Evolutionary conservation across 352 stramenopile genomes (phyloP).

Genomic region (Aphanomyces stellatus): DNA sequence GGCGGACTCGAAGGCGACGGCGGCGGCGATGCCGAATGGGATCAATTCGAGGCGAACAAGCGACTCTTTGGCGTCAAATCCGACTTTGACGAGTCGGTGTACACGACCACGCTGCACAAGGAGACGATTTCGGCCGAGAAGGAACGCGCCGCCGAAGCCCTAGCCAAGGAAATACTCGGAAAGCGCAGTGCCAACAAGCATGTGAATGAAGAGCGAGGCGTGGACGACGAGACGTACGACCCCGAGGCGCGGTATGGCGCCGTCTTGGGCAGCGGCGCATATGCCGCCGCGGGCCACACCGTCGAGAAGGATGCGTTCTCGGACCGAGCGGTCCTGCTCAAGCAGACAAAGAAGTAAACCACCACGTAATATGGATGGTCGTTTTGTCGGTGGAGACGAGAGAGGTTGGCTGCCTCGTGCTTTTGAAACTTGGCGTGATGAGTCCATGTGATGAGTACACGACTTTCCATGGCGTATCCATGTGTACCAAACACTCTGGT

Average conservation of each 20-base stretch:
- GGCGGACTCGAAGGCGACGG: not conserved
- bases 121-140: constrained; percentile 38
- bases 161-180: constrained; percentile 74
- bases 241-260: constrained; percentile 84
- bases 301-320: constrained; percentile 1
- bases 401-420: too few species aligned
- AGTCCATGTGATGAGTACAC: too few species aligned
- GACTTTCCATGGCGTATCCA: too few species aligned
- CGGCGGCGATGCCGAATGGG: constrained; percentile 30
- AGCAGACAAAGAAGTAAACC: not conserved
- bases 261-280: constrained; percentile 35
- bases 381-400: too few species aligned
- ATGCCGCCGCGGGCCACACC: not conserved
- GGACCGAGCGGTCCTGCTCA: not conserved
- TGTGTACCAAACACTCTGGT: too few species aligned
- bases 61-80: constrained; percentile 70
- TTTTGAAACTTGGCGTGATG: too few species aligned
- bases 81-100: constrained; percentile 83
- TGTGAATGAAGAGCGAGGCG: constrained; percentile 69
- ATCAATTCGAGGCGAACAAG: constrained; percentile 83
- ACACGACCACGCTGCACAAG: constrained; percentile 76
- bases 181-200: constrained; percentile 53
- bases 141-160: constrained; percentile 44
- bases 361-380: not conserved
- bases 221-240: constrained; percentile 57